Base-by-base conservation (phyloP, 257 asterid genomes). In the Parsonsia alboflavescens region DNA sequence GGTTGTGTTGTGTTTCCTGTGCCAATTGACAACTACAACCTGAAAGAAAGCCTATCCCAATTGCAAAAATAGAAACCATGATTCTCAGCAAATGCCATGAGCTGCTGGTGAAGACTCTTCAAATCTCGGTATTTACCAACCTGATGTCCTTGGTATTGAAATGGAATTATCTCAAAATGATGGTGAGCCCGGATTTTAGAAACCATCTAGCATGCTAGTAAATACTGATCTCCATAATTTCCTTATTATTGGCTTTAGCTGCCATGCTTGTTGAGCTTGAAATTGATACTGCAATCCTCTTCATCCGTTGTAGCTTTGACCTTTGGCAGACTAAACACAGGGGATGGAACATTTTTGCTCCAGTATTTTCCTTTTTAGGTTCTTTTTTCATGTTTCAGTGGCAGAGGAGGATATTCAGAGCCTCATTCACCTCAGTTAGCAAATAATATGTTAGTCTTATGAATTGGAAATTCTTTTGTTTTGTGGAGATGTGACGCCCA, bases 101-200 rank as follows among this genome's bases (percentile, higher is more conserved):
- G 63, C 61, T 50, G 13, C 41, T 15, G 26, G 33, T 33, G 70
- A 69, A 78, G 4, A 21, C 66, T 65, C 75, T 76, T 59, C 75
- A 63, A 33, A 10, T 22, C 70, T 26, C 63, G 10, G 70, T 71
- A 59, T 57, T 44, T 78, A 68, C 73, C 66, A 62, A 69, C 39
- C 73, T 57, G 75, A 73, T 62, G 54, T 76, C 77, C 66, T 41
- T 26, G 42, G 42, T 73, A 66, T 62, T 65, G 75, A 58, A 70
- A 76, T 24, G 68, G 64, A 64, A 63, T 57, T 70, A 61, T 54
- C 46, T n/a, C 57, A 53, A 77, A 56, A 28, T 7, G 70, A 59
- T 70, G 63, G 63, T 48, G 24, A 74, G 80, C 69, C 12, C 63
- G 72, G 10, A 44, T 81, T 81, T 46, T 42, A 46, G 64, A 36